Base-by-base conservation (phyloP, 768 basidiomycete species). In the Suillus subaureus region DNA sequence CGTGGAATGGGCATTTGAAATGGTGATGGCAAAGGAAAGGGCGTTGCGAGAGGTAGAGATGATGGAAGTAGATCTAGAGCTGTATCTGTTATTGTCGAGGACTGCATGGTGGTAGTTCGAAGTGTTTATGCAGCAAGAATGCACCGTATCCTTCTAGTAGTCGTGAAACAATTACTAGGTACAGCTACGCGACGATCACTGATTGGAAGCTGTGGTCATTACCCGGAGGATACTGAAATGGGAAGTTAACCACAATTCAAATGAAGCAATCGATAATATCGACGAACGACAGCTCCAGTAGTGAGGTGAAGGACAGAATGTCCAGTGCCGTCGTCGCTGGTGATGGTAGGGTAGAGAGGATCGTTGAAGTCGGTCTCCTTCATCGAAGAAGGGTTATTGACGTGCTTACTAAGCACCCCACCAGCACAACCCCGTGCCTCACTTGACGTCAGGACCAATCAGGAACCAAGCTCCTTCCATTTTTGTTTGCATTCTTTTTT, bases 1-100 rank as follows among this genome's bases (percentile, higher is more conserved):
- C 79, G 74, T 56, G 79, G 74, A 58, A 81, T 65, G 40, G 79
- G 73, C 65, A 79, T 77, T 45, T 75, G 77, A 64, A 70, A 61
- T 23, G 74, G 31, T 13, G 69, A 68, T 56, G 73, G 64, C 49
- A 75, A 66, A 18, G 70, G 69, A 49, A 76, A 72, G 3, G 71
- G 64, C 0, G 68, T 74, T 35, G 67, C 67, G 66, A 77, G 70
- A 23, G 68, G 42, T 60, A 65, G 68, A 26, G 68, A 54, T 42
- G 70, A 2, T 57, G 37, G 68, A 37, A 67, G 66, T 31, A 66
- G 39, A 51, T 62, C 61, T 37, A 57, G 31, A 18, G 26, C 31
- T 47, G 18, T 49, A 39, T 54, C 56, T 28, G 64, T 37, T 45
- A 61, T 42, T 49, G 56, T 13, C 28, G 67, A 35, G 35, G 57